Percentiles rank a stretch among this genome's conserved stretches.
Conservation (phyloP, 2,329 filamentous ascomycete species). For the Raffaelea albimanens region DNA sequence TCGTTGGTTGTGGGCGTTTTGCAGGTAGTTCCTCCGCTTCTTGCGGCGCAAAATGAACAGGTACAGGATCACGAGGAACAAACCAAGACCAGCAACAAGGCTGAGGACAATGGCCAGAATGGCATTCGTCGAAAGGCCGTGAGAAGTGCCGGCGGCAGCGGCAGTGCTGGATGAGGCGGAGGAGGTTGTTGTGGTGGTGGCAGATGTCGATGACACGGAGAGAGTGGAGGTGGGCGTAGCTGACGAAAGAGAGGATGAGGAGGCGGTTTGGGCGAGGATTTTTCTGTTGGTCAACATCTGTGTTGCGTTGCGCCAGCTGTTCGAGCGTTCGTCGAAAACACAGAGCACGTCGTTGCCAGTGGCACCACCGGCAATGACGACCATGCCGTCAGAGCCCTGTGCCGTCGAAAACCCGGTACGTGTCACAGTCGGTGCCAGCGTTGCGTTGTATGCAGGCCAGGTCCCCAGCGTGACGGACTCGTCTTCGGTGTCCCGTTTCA, state of each 20-base stretch:
- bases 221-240: conserved; percentile 12
- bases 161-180: conserved; percentile 7
- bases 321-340: conserved; percentile 67
- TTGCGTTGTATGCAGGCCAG: conserved; percentile 74
- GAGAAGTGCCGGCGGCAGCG: conserved; percentile 18
- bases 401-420: conserved; percentile 66
- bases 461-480: conserved; percentile 43
- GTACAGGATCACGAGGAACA: conserved; percentile 63
- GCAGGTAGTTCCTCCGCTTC: conserved; percentile 42
- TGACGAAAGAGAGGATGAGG: conserved; percentile 20
- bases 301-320: conserved; percentile 69
- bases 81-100: conserved; percentile 64
- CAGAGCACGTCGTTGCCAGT: conserved; percentile 52
- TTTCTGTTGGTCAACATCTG: conserved; percentile 42
- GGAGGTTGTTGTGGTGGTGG: conserved; percentile 18
- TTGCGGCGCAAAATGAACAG: conserved; percentile 51
- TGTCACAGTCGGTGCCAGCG: conserved; percentile 54
- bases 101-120: conserved; percentile 78
- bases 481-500: conserved; percentile 26
- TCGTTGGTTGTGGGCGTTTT: conserved; percentile 33
- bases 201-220: conserved; percentile 8
- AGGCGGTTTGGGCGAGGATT: conserved; percentile 24
- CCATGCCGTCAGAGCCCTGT: conserved; percentile 52
- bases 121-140: conserved; percentile 31
- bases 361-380: conserved; percentile 70